phyloP scores from a whole-genome alignment of 2,329 filamentous ascomycete genomes.

The Pyricularia sp. region DNA sequence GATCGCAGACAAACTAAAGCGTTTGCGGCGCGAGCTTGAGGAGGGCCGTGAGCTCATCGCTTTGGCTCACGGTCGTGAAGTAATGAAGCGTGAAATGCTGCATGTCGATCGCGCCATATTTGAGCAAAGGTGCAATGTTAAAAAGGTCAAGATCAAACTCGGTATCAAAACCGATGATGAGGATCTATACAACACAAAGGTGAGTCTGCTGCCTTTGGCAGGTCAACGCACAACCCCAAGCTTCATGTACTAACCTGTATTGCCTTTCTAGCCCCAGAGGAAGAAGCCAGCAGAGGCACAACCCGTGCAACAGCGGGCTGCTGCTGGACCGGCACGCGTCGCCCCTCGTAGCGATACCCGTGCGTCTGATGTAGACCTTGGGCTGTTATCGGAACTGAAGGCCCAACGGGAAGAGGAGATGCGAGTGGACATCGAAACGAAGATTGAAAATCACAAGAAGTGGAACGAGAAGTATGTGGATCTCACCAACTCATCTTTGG shows the following conservation, averaged over 20 bases:
- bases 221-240: neutral
- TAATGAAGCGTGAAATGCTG: conserved; percentile 68
- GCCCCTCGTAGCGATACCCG: conserved; percentile 63
- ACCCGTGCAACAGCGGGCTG: conserved; percentile 46
- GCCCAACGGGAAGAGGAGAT: conserved; percentile 55
- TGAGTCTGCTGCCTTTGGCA: conserved; percentile 30
- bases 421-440: conserved; percentile 72
- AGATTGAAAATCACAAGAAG: conserved; percentile 77
- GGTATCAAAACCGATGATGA: conserved; percentile 90
- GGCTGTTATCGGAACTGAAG: conserved; percentile 54
- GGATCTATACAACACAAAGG: conserved; percentile 89
- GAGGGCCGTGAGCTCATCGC: conserved; percentile 74
- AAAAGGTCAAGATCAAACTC: conserved; percentile 79
- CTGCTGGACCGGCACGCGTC: conserved; percentile 57
- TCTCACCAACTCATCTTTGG: conserved; percentile 75
- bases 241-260: neutral
- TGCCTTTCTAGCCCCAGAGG: conserved; percentile 52
- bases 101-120: conserved; percentile 70
- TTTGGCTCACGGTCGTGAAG: conserved; percentile 70
- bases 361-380: conserved; percentile 67
- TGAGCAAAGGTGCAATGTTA: conserved; percentile 70
- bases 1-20: conserved; percentile 89
- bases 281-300: conserved; percentile 55
- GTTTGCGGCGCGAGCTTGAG: conserved; percentile 82
- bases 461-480: conserved; percentile 92